These are phyloP conservation scores for Heliosperma pusillum DNA, from an alignment of 148 eudicot genomes.

Conservation along the genomic window DNA sequence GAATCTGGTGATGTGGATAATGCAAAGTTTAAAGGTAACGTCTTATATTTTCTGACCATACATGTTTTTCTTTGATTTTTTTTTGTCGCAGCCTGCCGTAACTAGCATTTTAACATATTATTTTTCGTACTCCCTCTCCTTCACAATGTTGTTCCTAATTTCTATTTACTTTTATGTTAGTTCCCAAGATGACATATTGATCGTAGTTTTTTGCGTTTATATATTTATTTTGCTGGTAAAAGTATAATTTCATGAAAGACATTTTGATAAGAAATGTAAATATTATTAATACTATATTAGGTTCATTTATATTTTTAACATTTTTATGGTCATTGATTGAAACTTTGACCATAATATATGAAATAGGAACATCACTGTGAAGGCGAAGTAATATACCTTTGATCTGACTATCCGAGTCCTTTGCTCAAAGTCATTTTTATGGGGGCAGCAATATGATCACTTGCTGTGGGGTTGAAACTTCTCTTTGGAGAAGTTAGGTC, in stretches of 20 bases:
- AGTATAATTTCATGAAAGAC: too few species aligned
- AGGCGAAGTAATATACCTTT: background rate
- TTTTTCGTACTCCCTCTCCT: background rate
- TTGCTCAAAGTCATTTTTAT: background rate
- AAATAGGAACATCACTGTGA: too few species aligned
- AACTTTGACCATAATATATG: too few species aligned
- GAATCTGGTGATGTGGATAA: conserved; percentile 96
- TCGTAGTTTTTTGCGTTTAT: too few species aligned
- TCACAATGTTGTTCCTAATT: background rate
- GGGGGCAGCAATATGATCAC: background rate
- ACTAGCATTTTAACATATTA: background rate
- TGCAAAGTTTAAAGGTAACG: conserved; percentile 71
- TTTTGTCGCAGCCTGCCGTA: background rate
- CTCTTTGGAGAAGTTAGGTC: background rate
- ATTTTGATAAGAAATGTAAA: too few species aligned
- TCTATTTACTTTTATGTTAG: background rate
- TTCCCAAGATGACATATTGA: too few species aligned
- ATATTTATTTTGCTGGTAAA: too few species aligned
- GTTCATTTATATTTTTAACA: too few species aligned
- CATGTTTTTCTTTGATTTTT: conserved; percentile 6
- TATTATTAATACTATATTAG: too few species aligned
- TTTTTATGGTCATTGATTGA: too few species aligned
- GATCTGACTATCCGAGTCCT: background rate
- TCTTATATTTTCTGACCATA: conserved; percentile 7
- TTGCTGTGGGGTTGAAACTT: background rate